phyloP scores from a whole-genome alignment of 2,329 filamentous ascomycete genomes.

The Colletotrichum somersetense region DNA sequence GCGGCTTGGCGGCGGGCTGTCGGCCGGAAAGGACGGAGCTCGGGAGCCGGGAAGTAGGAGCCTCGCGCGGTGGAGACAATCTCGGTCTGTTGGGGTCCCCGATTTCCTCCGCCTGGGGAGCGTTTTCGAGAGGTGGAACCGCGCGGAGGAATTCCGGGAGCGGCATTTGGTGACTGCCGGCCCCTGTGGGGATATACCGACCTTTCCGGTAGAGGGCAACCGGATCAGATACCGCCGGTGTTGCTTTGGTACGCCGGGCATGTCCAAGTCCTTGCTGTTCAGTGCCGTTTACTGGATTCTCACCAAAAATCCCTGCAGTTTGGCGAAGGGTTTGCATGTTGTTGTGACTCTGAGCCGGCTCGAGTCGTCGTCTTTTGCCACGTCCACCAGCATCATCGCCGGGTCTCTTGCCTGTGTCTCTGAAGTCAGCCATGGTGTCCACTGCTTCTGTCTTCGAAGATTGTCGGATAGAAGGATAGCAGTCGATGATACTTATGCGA shows the following conservation, averaged over 20 bases:
- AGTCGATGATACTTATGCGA: background rate
- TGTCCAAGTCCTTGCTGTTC: background rate
- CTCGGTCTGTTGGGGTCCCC: no score
- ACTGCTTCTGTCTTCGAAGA: no score
- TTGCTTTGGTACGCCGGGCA: background rate
- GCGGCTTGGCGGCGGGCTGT: background rate
- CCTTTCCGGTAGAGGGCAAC: background rate
- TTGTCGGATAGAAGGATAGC: background rate
- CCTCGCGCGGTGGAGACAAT: background rate
- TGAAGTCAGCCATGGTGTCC: background rate
- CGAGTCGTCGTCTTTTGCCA: background rate
- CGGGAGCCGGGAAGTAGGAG: background rate
- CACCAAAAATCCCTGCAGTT: no score
- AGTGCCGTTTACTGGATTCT: no score
- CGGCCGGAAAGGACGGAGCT: background rate
- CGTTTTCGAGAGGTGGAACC: background rate
- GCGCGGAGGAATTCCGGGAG: background rate
- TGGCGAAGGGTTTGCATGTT: background rate
- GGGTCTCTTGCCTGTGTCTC: background rate
- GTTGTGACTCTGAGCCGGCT: background rate
- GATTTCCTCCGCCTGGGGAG: background rate
- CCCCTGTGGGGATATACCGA: background rate
- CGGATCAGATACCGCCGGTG: background rate
- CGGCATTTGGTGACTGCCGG: background rate
- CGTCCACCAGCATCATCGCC: background rate